Evolutionary conservation across 1,284 basidiomycete genomes (phyloP).

Genomic region (Pyrrhoderma noxium): DNA sequence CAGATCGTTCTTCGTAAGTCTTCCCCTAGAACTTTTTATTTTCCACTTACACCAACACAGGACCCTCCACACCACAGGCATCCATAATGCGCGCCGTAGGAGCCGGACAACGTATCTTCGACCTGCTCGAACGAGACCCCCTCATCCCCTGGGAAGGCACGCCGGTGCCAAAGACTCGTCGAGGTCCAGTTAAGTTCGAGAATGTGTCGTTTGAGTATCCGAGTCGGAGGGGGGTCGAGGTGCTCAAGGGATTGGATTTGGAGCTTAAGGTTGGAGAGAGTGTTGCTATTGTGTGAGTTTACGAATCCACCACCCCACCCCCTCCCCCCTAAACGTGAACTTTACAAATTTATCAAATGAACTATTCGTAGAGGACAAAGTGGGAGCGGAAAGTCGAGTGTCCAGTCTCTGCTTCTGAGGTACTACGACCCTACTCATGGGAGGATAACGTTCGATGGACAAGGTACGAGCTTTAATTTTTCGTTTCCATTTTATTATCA

Average conservation of each 20-base stretch:
- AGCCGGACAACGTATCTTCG: slow-evolving; percentile 89
- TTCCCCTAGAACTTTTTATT: slow-evolving; percentile 15
- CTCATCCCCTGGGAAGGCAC: slow-evolving; percentile 65
- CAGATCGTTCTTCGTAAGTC: slow-evolving; percentile 52
- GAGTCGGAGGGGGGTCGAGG: slow-evolving; percentile 66
- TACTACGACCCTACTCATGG: slow-evolving; percentile 91
- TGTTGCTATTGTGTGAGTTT: slow-evolving; percentile 82
- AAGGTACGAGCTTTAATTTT: slow-evolving; percentile 50
- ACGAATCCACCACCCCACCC: background rate
- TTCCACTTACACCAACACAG: background rate
- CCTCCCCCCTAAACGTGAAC: too few relatives aligned
- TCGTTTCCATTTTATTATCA: too few relatives aligned
- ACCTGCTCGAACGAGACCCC: slow-evolving; percentile 78
- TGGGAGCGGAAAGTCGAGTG: slow-evolving; percentile 87
- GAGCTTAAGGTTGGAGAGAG: slow-evolving; percentile 78
- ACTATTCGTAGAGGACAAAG: slow-evolving; percentile 61
- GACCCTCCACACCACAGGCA: slow-evolving; percentile 37
- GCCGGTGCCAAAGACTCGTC: slow-evolving; percentile 43
- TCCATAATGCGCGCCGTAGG: slow-evolving; percentile 90
- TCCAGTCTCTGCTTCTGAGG: slow-evolving; percentile 82
- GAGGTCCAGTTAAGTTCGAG: slow-evolving; percentile 72
- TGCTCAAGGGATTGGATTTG: slow-evolving; percentile 75
- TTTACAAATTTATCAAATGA: background rate
- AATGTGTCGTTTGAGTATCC: slow-evolving; percentile 84
- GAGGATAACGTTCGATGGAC: slow-evolving; percentile 76